Conservation (phyloP, 2,329 filamentous ascomycete genomes). For the Aaosphaeria arxii region DNA sequence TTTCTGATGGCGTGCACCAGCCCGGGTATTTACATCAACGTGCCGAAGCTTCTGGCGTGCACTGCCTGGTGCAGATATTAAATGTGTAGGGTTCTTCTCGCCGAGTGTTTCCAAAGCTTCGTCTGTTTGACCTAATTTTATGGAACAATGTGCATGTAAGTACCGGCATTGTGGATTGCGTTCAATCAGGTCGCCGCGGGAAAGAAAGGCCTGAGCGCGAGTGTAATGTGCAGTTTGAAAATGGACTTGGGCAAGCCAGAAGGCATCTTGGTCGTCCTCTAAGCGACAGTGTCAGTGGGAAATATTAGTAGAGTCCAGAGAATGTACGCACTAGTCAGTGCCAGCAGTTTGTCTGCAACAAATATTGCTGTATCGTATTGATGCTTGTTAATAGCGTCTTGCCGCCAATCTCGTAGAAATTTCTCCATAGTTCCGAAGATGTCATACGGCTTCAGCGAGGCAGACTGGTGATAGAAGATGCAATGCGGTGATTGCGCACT, state of each 20-base stretch:
- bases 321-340: conserved; percentile 74
- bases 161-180: conserved; percentile 87
- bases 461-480: background rate
- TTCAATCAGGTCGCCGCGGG: conserved; percentile 75
- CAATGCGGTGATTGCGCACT: background rate
- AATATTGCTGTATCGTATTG: conserved; percentile 97
- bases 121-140: conserved; percentile 87
- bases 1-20: conserved; percentile 46
- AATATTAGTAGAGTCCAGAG: conserved; percentile 2
- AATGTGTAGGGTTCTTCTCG: conserved; percentile 88
- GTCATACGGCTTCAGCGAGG: background rate
- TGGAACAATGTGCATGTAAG: conserved; percentile 87
- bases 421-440: conserved; percentile 66
- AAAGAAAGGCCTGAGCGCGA: conserved; percentile 81
- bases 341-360: conserved; percentile 93
- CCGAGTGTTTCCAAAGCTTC: conserved; percentile 84
- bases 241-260: conserved; percentile 97
- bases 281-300: conserved; percentile 8
- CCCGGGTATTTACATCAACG: conserved; percentile 51
- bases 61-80: conserved; percentile 67
- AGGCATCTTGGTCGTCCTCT: conserved; percentile 93
- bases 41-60: conserved; percentile 71
- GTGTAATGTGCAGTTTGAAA: conserved; percentile 95
- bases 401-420: conserved; percentile 89
- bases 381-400: conserved; percentile 91